These are phyloP conservation scores for Xylaria sp. DNA, from an alignment of 2,329 filamentous ascomycete species.

Conservation along the genomic window DNA sequence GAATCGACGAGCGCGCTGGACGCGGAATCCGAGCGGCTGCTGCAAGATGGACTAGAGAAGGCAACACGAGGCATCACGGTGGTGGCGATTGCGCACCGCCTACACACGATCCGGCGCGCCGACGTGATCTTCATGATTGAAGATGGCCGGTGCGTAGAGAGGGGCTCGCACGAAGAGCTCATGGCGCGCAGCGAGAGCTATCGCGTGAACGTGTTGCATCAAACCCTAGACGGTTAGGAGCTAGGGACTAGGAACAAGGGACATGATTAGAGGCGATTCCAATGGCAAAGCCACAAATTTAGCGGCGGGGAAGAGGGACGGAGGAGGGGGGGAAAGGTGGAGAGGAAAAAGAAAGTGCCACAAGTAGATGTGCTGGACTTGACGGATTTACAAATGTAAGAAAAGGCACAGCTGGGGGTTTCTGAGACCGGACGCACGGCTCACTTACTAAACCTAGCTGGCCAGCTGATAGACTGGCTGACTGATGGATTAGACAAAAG, in stretches of 20 bases:
- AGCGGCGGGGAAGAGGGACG: not conserved
- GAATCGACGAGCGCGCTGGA: constrained; percentile 86
- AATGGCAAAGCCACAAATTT: not conserved
- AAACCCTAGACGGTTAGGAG: constrained; percentile 54
- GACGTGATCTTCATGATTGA: constrained; percentile 69
- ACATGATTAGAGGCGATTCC: not conserved
- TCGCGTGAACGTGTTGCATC: constrained; percentile 62
- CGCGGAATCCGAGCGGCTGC: constrained; percentile 71
- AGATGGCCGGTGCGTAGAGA: constrained; percentile 62
- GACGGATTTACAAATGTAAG: too few relatives aligned
- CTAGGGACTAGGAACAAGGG: not conserved
- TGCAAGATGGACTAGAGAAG: constrained; percentile 74
- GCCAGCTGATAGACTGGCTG: not conserved
- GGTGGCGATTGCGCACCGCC: constrained; percentile 67
- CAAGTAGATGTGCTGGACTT: too few relatives aligned
- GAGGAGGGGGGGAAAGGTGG: not conserved
- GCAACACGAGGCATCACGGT: constrained; percentile 66
- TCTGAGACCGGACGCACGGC: constrained; percentile 1
- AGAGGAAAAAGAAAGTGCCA: not conserved
- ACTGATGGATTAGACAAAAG: constrained; percentile 26
- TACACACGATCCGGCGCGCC: constrained; percentile 67
- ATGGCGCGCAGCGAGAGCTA: constrained; percentile 65
- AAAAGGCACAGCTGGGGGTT: constrained; percentile 1
- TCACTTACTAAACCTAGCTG: not conserved
- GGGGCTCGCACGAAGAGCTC: constrained; percentile 65